Evolutionary conservation across 192 early-diverging fungal species (phyloP).

Genomic region (Geranomyces variabilis): DNA sequence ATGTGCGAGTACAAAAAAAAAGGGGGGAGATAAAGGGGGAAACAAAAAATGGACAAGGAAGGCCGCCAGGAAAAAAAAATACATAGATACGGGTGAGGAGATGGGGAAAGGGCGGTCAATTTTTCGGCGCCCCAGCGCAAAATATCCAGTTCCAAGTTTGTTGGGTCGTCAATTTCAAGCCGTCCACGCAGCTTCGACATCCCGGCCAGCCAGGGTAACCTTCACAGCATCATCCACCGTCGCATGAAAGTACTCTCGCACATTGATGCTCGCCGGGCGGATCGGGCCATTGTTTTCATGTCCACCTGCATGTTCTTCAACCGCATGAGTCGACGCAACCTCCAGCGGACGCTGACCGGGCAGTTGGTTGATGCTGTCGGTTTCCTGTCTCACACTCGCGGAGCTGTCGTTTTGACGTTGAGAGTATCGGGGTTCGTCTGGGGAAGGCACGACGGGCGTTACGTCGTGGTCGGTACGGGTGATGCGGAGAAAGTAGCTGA

Average conservation of each 20-base stretch:
- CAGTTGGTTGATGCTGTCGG: too few species aligned
- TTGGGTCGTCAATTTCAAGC: too few species aligned
- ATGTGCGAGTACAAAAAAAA: too few species aligned
- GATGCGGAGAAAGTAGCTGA: slow-evolving; percentile 25
- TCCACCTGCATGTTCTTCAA: not conserved
- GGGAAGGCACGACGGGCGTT: not conserved
- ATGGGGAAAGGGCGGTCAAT: too few species aligned
- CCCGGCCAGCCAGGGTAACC: not conserved
- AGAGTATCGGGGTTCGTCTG: not conserved
- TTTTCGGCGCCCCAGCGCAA: too few species aligned
- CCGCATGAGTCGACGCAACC: too few species aligned
- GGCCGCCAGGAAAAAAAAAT: too few species aligned
- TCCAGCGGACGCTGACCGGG: too few species aligned
- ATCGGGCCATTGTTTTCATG: not conserved
- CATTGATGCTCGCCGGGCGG: not conserved
- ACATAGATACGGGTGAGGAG: too few species aligned
- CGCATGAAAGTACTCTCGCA: slow-evolving; percentile 24
- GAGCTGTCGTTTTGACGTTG: not conserved
- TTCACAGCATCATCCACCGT: slow-evolving; percentile 37
- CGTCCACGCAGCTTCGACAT: not conserved
- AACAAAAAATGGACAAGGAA: too few species aligned
- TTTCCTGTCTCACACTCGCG: not conserved
- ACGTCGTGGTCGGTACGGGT: slow-evolving; percentile 18
- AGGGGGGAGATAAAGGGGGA: too few species aligned
- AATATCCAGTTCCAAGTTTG: too few species aligned